Evolutionary conservation across 176 grass and related monocot genomes (phyloP), one percentile per base, ranked within the genome.

Genomic region (Dendrocalamus sinicus): DNA sequence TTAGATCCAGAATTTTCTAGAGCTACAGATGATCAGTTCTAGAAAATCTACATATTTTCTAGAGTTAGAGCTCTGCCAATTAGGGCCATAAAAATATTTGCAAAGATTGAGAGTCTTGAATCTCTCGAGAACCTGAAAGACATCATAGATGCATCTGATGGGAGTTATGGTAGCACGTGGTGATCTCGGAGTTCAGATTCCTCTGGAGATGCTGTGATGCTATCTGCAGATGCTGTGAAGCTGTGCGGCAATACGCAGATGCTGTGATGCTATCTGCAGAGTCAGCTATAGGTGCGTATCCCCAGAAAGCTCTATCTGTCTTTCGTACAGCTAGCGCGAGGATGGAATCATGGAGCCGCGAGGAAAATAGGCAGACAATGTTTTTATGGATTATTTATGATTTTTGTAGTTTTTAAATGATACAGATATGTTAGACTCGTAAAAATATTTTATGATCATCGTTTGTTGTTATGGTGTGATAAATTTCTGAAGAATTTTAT

Each of bases 121-220:
- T 88, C 93, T 73, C 88, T 95, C 14, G 86, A 90, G 72, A 90
- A 95, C 64, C 46, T 95, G 20, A 83, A 84, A 88, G 88, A 88
- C 4, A 95, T 95, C 40, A 54, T 95, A 83, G 63, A 88, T 50
- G 88, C 85, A 68, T 92, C 90, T 14, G 90, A 95, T 74, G 93
- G 28, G 93, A 73, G 80, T 92, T 83, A 95, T 95, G 88, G 90
- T 95, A 37, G 93, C 90, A 48, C 90, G 93, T 58, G 93, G 93
- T 23, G 93, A 95, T 84, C 93, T 92, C 57, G 93, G 93, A 77
- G 88, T 95, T 86, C 88, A 95, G 88, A 69, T 90, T 86, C 87
- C 93, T 81, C 82, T 92, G 26, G 26, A 28, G 26, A 28, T 28
- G 26, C 26, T 28, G 26, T 28, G 26, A 28, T 28, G 26, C 26